phyloP scores from a whole-genome alignment of 192 early-diverging fungal species.

The Nowakowskiella sp. region DNA sequence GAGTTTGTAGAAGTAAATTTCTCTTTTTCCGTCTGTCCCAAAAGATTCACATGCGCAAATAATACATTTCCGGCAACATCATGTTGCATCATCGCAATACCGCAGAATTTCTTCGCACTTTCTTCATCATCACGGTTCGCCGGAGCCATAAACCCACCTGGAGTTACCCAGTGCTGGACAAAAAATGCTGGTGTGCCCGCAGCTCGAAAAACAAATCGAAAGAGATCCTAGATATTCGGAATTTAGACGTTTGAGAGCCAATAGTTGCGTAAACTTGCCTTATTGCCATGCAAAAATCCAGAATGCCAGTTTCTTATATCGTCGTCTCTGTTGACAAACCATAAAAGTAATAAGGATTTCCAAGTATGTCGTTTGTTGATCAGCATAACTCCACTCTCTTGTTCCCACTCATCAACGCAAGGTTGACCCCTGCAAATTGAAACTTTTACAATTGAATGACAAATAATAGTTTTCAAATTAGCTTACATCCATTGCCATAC shows the following conservation, averaged over 20 bases:
- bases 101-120: not conserved
- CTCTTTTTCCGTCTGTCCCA: not conserved
- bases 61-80: not conserved
- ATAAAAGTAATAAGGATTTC: not conserved
- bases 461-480: not conserved
- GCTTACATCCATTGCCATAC: not conserved
- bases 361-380: not conserved
- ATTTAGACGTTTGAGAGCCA: no score
- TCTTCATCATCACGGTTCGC: not conserved
- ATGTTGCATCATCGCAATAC: not conserved
- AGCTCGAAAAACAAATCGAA: not conserved
- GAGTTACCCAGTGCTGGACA: not conserved
- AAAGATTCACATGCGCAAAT: not conserved
- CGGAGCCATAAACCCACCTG: not conserved
- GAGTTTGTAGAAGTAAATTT: no score
- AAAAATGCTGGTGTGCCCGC: not conserved
- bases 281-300: not conserved
- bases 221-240: no score
- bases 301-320: not conserved
- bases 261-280: no score
- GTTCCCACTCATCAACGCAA: not conserved
- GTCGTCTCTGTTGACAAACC: not conserved
- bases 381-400: slow-evolving; percentile 1
- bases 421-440: not conserved
- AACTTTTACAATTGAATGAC: no score